Conservation (phyloP, 306 rosid species). For the Bauhinia variegata region DNA sequence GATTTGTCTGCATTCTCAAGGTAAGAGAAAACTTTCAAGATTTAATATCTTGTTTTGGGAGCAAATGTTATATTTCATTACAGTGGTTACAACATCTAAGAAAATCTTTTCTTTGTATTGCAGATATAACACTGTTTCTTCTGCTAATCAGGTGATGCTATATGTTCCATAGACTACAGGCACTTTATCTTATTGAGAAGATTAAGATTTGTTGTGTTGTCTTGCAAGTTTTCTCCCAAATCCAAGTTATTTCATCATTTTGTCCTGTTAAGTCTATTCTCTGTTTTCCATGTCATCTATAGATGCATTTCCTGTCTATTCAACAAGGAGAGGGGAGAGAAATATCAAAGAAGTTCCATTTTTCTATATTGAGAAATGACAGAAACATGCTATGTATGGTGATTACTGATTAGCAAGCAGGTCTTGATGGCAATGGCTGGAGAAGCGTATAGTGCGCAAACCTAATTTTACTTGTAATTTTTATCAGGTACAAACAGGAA, state of each 20-base stretch:
- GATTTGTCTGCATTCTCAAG: slow-evolving; percentile 65
- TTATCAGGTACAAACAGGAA: slow-evolving; percentile 55
- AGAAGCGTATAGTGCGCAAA: slow-evolving; percentile 7
- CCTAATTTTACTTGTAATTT: slow-evolving; percentile 34
- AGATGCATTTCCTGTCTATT: slow-evolving; percentile 6
- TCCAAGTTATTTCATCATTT: slow-evolving; percentile 8
- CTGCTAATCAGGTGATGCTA: slow-evolving; percentile 59
- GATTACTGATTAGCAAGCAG: slow-evolving; percentile 33
- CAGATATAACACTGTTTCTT: slow-evolving; percentile 62
- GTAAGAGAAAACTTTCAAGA: slow-evolving; percentile 45
- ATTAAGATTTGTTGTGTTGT: slow-evolving; percentile 6
- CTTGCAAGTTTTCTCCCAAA: slow-evolving; percentile 26
- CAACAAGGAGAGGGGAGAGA: not conserved
- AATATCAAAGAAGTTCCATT: not conserved
- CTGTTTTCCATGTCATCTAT: not conserved
- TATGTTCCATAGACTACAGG: slow-evolving; percentile 25
- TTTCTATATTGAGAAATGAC: slow-evolving; percentile 1
- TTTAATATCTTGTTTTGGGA: slow-evolving; percentile 4
- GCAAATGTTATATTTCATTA: slow-evolving; percentile 21
- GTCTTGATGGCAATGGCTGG: slow-evolving; percentile 22
- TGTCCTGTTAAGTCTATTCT: slow-evolving; percentile 2
- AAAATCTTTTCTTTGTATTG: slow-evolving; percentile 26
- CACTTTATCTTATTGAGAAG: slow-evolving; percentile 26
- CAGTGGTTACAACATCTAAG: slow-evolving; percentile 18
- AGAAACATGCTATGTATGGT: slow-evolving; percentile 7